Conservation (phyloP, 2,329 filamentous ascomycete genomes). For the Neurospora sp. region DNA sequence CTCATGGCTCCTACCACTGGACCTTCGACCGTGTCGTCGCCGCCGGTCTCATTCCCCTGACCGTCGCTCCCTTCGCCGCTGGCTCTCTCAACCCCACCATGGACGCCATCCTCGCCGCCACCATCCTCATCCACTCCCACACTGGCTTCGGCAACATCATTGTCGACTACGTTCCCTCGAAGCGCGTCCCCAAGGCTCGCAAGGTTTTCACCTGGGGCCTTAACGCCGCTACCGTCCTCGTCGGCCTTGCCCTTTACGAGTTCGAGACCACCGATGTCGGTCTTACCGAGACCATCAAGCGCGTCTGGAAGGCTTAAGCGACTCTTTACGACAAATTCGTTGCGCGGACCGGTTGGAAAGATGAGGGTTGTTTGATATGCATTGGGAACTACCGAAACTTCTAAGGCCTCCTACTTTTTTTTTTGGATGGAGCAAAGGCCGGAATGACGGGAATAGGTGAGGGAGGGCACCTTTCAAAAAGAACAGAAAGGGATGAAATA, state of each 20-base stretch:
- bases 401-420: neutral
- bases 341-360: neutral
- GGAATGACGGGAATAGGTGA: neutral
- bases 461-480: neutral
- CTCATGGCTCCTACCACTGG: conserved; percentile 98
- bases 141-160: conserved; percentile 88
- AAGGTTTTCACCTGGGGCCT: conserved; percentile 67
- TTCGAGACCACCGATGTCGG: conserved; percentile 99
- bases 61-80: conserved; percentile 81
- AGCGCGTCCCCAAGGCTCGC: conserved; percentile 56
- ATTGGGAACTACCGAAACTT: neutral
- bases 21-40: conserved; percentile 84
- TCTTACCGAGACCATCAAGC: conserved; percentile 77
- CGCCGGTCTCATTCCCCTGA: conserved; percentile 73
- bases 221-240: conserved; percentile 66
- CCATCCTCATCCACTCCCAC: conserved; percentile 85
- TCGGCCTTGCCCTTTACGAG: conserved; percentile 86
- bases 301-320: conserved; percentile 72
- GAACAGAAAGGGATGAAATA: neutral
- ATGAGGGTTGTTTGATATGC: neutral
- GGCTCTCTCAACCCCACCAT: conserved; percentile 82
- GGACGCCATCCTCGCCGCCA: conserved; percentile 75
- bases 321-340: neutral
- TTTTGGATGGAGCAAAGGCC: neutral
- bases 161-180: conserved; percentile 79